Evolutionary conservation across 2,329 filamentous ascomycete genomes (phyloP).

Genomic region (Pyrenochaeta sp.): DNA sequence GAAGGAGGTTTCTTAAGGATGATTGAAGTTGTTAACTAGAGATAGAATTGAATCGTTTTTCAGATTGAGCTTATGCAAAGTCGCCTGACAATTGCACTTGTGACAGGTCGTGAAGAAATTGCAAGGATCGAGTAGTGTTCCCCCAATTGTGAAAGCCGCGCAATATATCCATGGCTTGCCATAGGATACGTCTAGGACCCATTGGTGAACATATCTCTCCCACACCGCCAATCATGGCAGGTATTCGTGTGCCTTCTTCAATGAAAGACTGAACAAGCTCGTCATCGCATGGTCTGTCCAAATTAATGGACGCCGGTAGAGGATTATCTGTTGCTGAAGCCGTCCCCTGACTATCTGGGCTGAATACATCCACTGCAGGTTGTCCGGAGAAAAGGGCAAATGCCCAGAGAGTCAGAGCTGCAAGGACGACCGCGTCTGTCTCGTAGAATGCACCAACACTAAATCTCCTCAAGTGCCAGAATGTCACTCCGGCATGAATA

Average conservation of each 20-base stretch:
- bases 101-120: too few relatives aligned
- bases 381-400: not conserved
- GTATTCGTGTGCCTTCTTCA: not conserved
- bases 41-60: too few relatives aligned
- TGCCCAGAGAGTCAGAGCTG: conserved; percentile 58
- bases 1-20: too few relatives aligned
- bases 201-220: too few relatives aligned
- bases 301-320: not conserved
- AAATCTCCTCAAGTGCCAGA: conserved; percentile 62
- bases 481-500: conserved; percentile 60
- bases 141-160: too few relatives aligned
- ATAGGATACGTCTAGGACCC: too few relatives aligned
- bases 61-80: too few relatives aligned
- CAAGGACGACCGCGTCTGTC: conserved; percentile 54
- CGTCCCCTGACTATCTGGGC: not conserved
- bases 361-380: not conserved
- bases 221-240: not conserved
- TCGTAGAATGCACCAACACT: conserved; percentile 59
- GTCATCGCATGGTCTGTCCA: not conserved
- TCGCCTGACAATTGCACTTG: too few relatives aligned
- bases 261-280: not conserved
- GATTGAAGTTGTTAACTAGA: too few relatives aligned
- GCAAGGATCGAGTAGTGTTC: too few relatives aligned
- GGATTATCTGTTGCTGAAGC: not conserved
- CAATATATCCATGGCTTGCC: too few relatives aligned